Evolutionary conservation across 805 yeast genomes (phyloP), one percentile per base, ranked within the genome.

Genomic region (Ogataea dorogensis): DNA sequence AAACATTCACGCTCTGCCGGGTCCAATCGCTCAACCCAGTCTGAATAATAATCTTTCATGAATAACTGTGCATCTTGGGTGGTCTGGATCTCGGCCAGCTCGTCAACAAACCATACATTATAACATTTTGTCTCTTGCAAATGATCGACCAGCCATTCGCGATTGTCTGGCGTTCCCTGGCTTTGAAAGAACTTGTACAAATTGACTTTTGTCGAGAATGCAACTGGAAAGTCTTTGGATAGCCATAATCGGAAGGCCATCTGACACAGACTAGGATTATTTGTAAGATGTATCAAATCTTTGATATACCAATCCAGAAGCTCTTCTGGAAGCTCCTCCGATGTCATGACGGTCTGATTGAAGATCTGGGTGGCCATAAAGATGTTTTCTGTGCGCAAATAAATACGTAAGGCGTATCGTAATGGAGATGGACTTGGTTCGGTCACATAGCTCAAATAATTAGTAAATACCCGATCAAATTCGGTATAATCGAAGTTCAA

Each of bases 221-320:
- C 37, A 3, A 54, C 47, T 3, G 35, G 26, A 5, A 46, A 33
- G 6, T 40, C 31, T 20, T 37, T 44, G 9, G 54, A 45, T 4
- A 51, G 11, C 63, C 63, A 58, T 2, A 53, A 36, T 18, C 51
- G 40, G 38, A 54, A 58, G 1, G 54, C 52, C 33, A 45, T 46
- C 19, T 43, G 50, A 29, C 58, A 49, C 3, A 47, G 36, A 10
- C 48, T 33, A 1, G 49, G 25, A 29, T 57, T 58, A 26, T 35
- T 30, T 1, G 61, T 51, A 18, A 32, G 25, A 12, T 39, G 37
- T 15, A 33, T 39, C 6, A 58, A 16, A 21, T 46, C 44, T n/a
- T 46, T 43, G 8, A 58, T 20, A 24, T 49, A 58, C 5, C 39
- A 31, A 25, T 47, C 48, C 17, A 56, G 32, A 10, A 57, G 21